A percentile compares a stretch with the other conserved stretches of the same genome.
These are phyloP conservation scores for Phaeoacremonium minimum DNA, from an alignment of 2,329 filamentous ascomycete species.

Conservation along the genomic window DNA sequence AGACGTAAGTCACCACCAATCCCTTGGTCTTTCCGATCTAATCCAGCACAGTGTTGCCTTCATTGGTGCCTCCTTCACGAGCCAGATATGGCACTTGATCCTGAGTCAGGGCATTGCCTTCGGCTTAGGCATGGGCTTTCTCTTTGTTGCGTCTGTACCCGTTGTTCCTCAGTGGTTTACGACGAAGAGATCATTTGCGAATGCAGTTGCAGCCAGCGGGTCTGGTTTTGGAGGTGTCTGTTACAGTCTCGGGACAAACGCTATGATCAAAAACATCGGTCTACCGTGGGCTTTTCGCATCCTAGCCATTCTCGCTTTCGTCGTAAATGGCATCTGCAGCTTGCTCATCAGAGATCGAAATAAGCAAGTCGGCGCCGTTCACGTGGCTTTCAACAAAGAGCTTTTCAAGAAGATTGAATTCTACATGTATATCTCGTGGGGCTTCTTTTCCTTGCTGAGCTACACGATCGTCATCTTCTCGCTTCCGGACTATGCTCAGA, in stretches of 20 bases:
- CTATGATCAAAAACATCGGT: slow-evolving; percentile 62
- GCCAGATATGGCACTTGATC: slow-evolving; percentile 69
- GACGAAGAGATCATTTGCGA: slow-evolving; percentile 63
- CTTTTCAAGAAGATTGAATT: slow-evolving; percentile 62
- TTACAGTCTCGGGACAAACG: slow-evolving; percentile 63
- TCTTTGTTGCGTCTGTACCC: slow-evolving; percentile 65
- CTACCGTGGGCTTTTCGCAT: slow-evolving; percentile 65
- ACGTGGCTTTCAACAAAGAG: slow-evolving; percentile 59
- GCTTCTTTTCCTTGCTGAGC: slow-evolving; percentile 66
- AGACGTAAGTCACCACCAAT: slow-evolving; percentile 36
- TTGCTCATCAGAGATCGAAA: slow-evolving; percentile 68
- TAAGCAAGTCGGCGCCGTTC: slow-evolving; percentile 61
- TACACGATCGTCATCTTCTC: slow-evolving; percentile 77
- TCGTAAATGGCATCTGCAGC: slow-evolving; percentile 59
- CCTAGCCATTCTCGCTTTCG: slow-evolving; percentile 58
- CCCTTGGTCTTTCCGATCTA: neutral
- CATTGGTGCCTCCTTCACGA: slow-evolving; percentile 66
- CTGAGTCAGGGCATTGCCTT: slow-evolving; percentile 72
- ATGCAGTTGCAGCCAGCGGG: slow-evolving; percentile 64
- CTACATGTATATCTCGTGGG: slow-evolving; percentile 60
- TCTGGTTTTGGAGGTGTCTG: slow-evolving; percentile 70
- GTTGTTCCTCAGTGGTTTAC: slow-evolving; percentile 74
- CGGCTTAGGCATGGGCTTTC: slow-evolving; percentile 73
- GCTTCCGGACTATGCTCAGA: slow-evolving; percentile 67
- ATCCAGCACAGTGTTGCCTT: slow-evolving; percentile 42